Conservation (phyloP, 2,329 filamentous ascomycete species). For the Mariannaea elegans region DNA sequence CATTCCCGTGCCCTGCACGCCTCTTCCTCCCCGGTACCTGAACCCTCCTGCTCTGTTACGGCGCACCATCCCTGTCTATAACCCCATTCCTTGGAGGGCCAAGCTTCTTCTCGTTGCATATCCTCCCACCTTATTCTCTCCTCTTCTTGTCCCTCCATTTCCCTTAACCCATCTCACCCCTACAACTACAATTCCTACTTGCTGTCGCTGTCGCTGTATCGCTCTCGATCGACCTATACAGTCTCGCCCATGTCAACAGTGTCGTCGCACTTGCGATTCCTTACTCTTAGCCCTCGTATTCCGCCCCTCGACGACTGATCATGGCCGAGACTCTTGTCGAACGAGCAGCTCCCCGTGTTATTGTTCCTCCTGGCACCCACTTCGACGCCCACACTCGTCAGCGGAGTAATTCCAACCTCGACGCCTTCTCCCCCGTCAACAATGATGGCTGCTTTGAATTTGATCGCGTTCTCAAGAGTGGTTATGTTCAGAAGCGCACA, state of each 20-base stretch:
- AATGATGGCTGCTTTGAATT: conserved; percentile 97
- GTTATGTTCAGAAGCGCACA: conserved; percentile 86
- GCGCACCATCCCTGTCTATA: conserved; percentile 35
- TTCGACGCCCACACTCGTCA: conserved; percentile 31
- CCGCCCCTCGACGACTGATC: conserved; percentile 21
- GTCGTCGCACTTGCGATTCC: conserved; percentile 13
- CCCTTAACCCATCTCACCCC: neutral
- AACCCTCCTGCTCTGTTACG: conserved; percentile 20
- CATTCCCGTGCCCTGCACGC: neutral
- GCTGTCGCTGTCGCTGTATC: neutral
- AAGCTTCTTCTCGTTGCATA: conserved; percentile 23
- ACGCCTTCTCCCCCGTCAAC: conserved; percentile 85
- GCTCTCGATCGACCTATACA: conserved; percentile 7
- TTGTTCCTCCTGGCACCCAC: conserved; percentile 25
- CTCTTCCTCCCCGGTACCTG: conserved; percentile 23
- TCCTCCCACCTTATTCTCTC: neutral
- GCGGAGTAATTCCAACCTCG: conserved; percentile 52
- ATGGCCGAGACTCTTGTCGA: conserved; percentile 40
- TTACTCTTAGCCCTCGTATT: conserved; percentile 8
- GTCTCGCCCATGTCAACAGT: conserved; percentile 30
- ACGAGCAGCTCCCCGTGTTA: conserved; percentile 22
- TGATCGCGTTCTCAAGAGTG: conserved; percentile 90
- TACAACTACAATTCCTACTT: neutral
- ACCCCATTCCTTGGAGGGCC: conserved; percentile 29
- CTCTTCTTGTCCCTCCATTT: conserved; percentile 14